Evolutionary conservation across 2,329 filamentous ascomycete species (phyloP).

Genomic region (Neurospora crassa): DNA sequence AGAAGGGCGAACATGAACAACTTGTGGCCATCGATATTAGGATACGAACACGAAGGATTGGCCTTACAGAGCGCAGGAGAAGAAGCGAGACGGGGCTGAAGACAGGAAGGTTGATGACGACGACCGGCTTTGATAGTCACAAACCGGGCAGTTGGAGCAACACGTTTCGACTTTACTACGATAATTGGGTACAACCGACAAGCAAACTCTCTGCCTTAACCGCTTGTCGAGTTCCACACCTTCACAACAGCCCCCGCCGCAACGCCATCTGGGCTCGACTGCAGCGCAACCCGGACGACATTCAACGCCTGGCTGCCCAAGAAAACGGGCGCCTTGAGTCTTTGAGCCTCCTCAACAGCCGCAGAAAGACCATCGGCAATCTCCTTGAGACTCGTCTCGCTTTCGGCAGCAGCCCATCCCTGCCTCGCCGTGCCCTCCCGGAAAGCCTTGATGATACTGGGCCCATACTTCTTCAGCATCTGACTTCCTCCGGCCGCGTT

Average conservation of each 20-base stretch:
- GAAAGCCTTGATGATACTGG: slow-evolving; percentile 28
- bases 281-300: slow-evolving; percentile 24
- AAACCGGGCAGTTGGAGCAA: background rate
- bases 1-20: background rate
- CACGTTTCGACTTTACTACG: background rate
- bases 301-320: slow-evolving; percentile 31
- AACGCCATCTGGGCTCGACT: slow-evolving; percentile 12
- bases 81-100: background rate
- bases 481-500: slow-evolving; percentile 35
- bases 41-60: background rate
- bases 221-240: slow-evolving; percentile 13
- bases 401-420: slow-evolving; percentile 12
- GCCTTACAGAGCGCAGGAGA: background rate
- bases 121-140: background rate
- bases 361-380: slow-evolving; percentile 25
- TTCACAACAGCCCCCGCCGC: slow-evolving; percentile 19
- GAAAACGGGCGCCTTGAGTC: slow-evolving; percentile 30
- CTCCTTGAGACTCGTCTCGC: slow-evolving; percentile 19
- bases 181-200: background rate
- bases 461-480: slow-evolving; percentile 28
- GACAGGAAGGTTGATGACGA: background rate
- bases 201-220: background rate
- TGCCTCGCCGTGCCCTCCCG: slow-evolving; percentile 18
- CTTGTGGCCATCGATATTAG: background rate
- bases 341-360: slow-evolving; percentile 32